These are phyloP conservation scores for Arachis stenosperma DNA, from an alignment of 306 rosid genomes.

Conservation along the genomic window DNA sequence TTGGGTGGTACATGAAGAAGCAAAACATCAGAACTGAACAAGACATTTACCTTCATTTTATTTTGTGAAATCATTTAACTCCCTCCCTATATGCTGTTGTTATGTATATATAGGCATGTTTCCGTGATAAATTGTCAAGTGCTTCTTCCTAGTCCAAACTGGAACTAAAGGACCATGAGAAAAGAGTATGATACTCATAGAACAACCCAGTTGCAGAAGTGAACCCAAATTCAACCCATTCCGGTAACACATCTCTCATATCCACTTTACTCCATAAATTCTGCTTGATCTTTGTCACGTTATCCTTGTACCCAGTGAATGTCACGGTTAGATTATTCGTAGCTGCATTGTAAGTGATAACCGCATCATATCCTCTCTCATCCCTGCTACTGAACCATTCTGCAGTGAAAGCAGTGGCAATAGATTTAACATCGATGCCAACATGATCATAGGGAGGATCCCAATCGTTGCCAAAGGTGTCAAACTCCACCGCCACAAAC, in stretches of 20 bases:
- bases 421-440: slow-evolving; percentile 31
- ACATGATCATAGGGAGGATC: slow-evolving; percentile 43
- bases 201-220: slow-evolving; percentile 38
- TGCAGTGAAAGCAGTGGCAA: background rate
- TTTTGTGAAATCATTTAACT: too few species aligned
- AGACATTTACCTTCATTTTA: too few species aligned
- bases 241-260: slow-evolving; percentile 34
- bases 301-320: slow-evolving; percentile 33
- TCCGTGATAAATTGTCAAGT: too few species aligned
- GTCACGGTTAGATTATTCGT: slow-evolving; percentile 33
- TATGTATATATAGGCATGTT: too few species aligned
- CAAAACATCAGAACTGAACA: too few species aligned
- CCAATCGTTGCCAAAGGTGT: slow-evolving; percentile 31
- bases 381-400: slow-evolving; percentile 38
- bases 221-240: slow-evolving; percentile 48
- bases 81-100: too few species aligned
- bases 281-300: slow-evolving; percentile 14
- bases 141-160: slow-evolving; percentile 8
- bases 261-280: background rate
- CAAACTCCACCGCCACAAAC: slow-evolving; percentile 56
- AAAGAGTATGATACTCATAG: slow-evolving; percentile 43
- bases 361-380: slow-evolving; percentile 37
- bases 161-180: slow-evolving; percentile 47
- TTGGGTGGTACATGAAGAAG: too few species aligned
- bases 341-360: slow-evolving; percentile 19